Conservation (phyloP, 495 filamentous ascomycete genomes). For the Delitschia confertaspora region DNA sequence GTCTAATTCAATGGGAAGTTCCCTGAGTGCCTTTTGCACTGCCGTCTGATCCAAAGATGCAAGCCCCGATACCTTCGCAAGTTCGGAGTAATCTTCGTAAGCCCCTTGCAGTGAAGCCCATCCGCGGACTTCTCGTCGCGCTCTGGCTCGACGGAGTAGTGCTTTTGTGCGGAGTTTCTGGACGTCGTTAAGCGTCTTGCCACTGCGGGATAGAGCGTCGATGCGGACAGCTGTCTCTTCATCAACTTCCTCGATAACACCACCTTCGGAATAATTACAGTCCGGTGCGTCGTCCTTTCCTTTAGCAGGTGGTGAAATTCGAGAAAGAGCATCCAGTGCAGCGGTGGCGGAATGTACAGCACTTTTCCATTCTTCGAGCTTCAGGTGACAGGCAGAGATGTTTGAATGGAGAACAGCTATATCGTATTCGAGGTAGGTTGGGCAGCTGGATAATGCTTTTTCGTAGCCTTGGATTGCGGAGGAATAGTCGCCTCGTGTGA, state of each 20-base stretch:
- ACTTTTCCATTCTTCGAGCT: constrained; percentile 78
- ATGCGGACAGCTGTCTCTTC: constrained; percentile 37
- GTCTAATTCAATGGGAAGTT: constrained; percentile 58
- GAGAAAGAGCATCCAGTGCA: constrained; percentile 63
- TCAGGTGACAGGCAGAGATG: constrained; percentile 82
- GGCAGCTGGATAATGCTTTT: constrained; percentile 69
- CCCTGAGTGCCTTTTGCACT: constrained; percentile 54
- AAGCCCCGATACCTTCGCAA: constrained; percentile 40
- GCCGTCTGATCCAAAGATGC: constrained; percentile 54
- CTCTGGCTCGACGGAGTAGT: constrained; percentile 74
- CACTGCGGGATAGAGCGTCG: constrained; percentile 32
- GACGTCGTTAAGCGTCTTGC: constrained; percentile 47
- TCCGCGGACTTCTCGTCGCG: constrained; percentile 56
- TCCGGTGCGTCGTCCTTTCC: no score
- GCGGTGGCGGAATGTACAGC: constrained; percentile 64
- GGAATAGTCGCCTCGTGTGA: constrained; percentile 60
- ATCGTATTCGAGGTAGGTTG: constrained; percentile 84
- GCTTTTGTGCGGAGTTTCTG: constrained; percentile 75
- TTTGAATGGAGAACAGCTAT: constrained; percentile 80
- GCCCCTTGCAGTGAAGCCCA: constrained; percentile 81
- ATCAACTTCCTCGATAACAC: constrained; percentile 43
- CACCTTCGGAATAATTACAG: constrained; percentile 21
- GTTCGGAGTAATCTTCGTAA: constrained; percentile 45
- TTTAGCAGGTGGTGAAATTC: constrained; percentile 42
- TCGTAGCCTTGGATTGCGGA: constrained; percentile 87